Conservation (phyloP, 345 rosid species). For the Eucalyptus erythrocorys region DNA sequence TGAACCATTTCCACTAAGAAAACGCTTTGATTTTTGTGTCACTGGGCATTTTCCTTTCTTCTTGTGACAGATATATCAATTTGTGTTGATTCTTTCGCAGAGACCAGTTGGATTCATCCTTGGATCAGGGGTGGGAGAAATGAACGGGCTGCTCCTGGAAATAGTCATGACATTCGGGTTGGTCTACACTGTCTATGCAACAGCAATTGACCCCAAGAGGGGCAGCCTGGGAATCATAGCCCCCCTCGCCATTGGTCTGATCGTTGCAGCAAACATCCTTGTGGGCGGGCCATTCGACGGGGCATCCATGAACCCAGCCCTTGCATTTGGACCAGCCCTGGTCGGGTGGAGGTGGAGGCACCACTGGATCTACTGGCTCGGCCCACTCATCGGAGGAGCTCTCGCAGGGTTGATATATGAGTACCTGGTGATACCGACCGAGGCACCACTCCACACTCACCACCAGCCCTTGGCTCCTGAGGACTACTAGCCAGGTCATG, state of each 20-base stretch:
- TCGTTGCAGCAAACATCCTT: conserved; percentile 24
- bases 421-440: conserved; percentile 36
- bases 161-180: conserved; percentile 30
- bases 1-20: not conserved
- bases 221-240: conserved; percentile 37
- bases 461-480: conserved; percentile 74
- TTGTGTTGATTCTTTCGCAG: conserved; percentile 6
- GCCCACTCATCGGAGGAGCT: conserved; percentile 34
- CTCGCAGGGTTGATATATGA: conserved; percentile 38
- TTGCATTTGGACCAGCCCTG: conserved; percentile 33
- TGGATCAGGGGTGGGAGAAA: conserved; percentile 33
- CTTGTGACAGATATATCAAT: not conserved
- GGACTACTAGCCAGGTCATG: conserved; percentile 30
- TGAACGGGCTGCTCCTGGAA: conserved; percentile 27
- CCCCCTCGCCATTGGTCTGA: conserved; percentile 28
- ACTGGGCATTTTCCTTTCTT: not conserved
- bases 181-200: conserved; percentile 28
- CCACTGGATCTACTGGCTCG: conserved; percentile 50
- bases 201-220: conserved; percentile 29
- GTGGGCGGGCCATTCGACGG: conserved; percentile 42
- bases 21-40: not conserved
- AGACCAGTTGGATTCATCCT: conserved; percentile 52
- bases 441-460: conserved; percentile 20
- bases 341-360: conserved; percentile 42
- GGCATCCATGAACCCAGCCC: conserved; percentile 37